Evolutionary conservation across 1,139 yeast genomes (phyloP).

Genomic region (Blastobotrys indianensis): DNA sequence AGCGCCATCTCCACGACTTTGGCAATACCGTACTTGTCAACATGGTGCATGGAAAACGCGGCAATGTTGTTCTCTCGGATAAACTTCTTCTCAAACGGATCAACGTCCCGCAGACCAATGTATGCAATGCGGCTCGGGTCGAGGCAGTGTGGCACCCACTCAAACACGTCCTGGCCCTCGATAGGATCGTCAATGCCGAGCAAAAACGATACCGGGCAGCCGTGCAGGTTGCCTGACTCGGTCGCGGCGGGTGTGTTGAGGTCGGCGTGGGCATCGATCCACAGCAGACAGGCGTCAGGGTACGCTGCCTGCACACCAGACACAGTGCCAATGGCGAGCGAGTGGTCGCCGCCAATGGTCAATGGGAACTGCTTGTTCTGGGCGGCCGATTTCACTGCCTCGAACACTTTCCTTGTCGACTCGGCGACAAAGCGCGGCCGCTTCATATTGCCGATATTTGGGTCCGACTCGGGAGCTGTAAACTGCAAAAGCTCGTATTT

Average conservation of each 20-base stretch:
- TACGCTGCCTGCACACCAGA: slow-evolving; percentile 71
- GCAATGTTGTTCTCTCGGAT: slow-evolving; percentile 66
- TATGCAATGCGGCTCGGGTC: slow-evolving; percentile 73
- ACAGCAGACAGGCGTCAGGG: slow-evolving; percentile 84
- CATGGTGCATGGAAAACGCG: slow-evolving; percentile 93
- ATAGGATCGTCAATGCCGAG: slow-evolving; percentile 49
- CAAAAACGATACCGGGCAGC: slow-evolving; percentile 90
- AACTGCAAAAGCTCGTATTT: slow-evolving; percentile 45
- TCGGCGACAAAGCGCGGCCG: slow-evolving; percentile 73
- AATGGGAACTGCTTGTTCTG: slow-evolving; percentile 56
- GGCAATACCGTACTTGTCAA: slow-evolving; percentile 90
- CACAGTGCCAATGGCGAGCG: slow-evolving; percentile 91
- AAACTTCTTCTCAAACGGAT: slow-evolving; percentile 72
- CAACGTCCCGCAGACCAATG: slow-evolving; percentile 93
- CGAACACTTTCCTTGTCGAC: slow-evolving; percentile 59
- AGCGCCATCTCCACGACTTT: slow-evolving; percentile 90
- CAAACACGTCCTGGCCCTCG: slow-evolving; percentile 44
- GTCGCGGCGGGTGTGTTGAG: slow-evolving; percentile 87
- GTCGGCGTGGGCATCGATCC: slow-evolving; percentile 99
- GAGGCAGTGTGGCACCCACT: slow-evolving; percentile 74
- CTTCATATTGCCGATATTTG: slow-evolving; percentile 48
- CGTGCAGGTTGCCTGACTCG: slow-evolving; percentile 88
- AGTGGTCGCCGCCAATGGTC: slow-evolving; percentile 95
- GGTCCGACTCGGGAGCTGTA: slow-evolving; percentile 31
- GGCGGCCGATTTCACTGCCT: slow-evolving; percentile 54